A percentile compares a stretch with the other conserved stretches of the same genome.
phyloP scores from a whole-genome alignment of 1,139 yeast species.

The Hansenula lynferdii region DNA sequence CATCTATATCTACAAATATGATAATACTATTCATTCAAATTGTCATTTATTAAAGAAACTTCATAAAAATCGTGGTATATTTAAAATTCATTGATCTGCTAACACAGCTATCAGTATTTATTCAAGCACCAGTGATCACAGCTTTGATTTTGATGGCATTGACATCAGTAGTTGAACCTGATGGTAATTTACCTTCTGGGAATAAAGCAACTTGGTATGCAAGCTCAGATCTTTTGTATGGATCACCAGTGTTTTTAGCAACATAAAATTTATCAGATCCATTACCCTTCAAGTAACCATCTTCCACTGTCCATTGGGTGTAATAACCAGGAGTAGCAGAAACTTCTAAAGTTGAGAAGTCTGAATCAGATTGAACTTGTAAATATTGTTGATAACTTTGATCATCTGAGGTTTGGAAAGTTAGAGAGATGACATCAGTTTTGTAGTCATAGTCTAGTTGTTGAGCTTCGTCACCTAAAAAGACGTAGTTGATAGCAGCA shows the following conservation, averaged over 20 bases:
- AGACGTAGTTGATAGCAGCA: constrained; percentile 48
- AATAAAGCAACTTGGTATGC: constrained; percentile 23
- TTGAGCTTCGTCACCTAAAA: constrained; percentile 26
- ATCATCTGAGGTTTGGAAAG: not conserved
- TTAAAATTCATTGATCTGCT: too few relatives aligned
- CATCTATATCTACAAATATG: too few relatives aligned
- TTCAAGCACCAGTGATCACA: not conserved
- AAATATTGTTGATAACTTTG: not conserved
- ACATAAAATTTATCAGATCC: constrained; percentile 31
- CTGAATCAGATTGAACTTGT: constrained; percentile 1
- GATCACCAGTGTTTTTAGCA: constrained; percentile 38
- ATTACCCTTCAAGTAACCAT: constrained; percentile 24
- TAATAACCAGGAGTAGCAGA: constrained; percentile 4
- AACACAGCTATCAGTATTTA: too few relatives aligned
- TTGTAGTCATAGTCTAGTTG: constrained; percentile 6
- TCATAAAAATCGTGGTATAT: too few relatives aligned
- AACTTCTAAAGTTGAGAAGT: constrained; percentile 3
- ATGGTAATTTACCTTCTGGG: not conserved
- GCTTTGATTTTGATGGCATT: not conserved
- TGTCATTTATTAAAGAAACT: too few relatives aligned
- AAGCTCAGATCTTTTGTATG: constrained; percentile 32
- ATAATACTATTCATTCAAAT: too few relatives aligned
- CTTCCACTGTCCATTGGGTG: constrained; percentile 12
- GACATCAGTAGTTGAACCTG: not conserved
- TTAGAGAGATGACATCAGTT: not conserved